These are phyloP conservation scores for Ophiognomonia clavigignenti-juglandacearum DNA, from an alignment of 2,329 filamentous ascomycete species.

Conservation along the genomic window DNA sequence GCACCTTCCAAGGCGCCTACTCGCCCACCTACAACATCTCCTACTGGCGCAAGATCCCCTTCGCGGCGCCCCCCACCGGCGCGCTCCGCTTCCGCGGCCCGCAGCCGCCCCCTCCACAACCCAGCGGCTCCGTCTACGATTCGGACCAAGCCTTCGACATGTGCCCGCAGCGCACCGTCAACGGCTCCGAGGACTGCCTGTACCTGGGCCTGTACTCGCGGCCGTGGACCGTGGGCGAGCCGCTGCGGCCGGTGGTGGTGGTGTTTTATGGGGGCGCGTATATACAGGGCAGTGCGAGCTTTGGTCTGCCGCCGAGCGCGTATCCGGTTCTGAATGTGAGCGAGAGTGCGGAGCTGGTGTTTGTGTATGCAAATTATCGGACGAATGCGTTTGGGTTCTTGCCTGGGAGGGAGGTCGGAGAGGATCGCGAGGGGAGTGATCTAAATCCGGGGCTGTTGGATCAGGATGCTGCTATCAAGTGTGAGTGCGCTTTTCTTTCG, in stretches of 20 bases:
- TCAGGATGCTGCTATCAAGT: constrained; percentile 43
- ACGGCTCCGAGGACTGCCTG: constrained; percentile 55
- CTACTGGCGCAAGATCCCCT: constrained; percentile 58
- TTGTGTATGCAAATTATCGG: constrained; percentile 46
- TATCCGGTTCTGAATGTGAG: constrained; percentile 56
- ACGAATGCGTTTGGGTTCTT: constrained; percentile 54
- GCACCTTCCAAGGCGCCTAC: constrained; percentile 48
- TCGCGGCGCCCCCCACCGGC: constrained; percentile 52
- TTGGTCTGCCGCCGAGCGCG: constrained; percentile 49
- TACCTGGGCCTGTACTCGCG: constrained; percentile 57
- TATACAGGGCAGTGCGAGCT: constrained; percentile 51
- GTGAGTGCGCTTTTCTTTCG: constrained; percentile 19
- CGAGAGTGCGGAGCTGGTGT: constrained; percentile 40
- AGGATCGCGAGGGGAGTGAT: constrained; percentile 35
- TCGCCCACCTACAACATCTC: constrained; percentile 49
- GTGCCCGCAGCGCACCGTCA: constrained; percentile 54
- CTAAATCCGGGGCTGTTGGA: constrained; percentile 48
- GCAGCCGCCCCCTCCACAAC: constrained; percentile 46
- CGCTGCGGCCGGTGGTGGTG: constrained; percentile 52
- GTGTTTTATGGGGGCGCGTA: constrained; percentile 59
- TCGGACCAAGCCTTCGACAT: constrained; percentile 51
- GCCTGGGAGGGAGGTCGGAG: constrained; percentile 40
- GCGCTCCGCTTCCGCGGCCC: constrained; percentile 56
- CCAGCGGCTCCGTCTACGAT: constrained; percentile 43
- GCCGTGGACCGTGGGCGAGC: constrained; percentile 42